Base-by-base conservation (phyloP, 83 land plant species). In the Picea engelmannii region DNA sequence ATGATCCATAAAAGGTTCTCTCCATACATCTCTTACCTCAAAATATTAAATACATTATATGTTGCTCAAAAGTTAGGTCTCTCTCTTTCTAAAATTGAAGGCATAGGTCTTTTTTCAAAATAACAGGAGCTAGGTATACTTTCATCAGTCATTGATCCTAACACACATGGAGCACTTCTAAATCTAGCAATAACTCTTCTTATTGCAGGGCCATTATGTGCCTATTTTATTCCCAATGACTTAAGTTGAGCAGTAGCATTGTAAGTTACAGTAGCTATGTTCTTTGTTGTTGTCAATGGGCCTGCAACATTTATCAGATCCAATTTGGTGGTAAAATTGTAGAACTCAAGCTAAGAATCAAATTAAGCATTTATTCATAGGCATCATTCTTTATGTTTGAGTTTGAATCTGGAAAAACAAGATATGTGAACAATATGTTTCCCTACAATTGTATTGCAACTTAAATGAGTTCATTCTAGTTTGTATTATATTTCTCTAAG, bases 271-370 rank as follows among this genome's bases (percentile, higher is more conserved):
- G 95, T 95, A 6, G 98, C 96, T 69, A 44, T 91, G 62, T 79
- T 88, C 12, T 86, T 88, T 68, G 93, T 94, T 4, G 79, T 90
- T n/a, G 99, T 31, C 35, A 31, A 95, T 63, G 99, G 99, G 4
- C 96, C 99, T 15, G 94, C 97, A 42, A 96, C 96, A 27, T 97
- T 97, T 78, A 98, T 95, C 27, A 97, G 95, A 13, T 97, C 95
- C 13, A 92, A 86, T 87, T 85, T 97, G 82, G 96, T 94, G 21
- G 87, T 96, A 16, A 89, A 88, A 52, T 83, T 97, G 91, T 98
- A 97, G 85, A 93, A 84, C 78, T 86, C 88, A 60, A 67, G 11
- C 18, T 78, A 55, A 76, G 35, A 31, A 31, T 31, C 35, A 31
- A 31, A 31, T 31, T 31, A 31, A 31, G 1, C 1, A 31, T 31